phyloP scores from a whole-genome alignment of 805 yeast genomes.

The Suhomyces faveliae region DNA sequence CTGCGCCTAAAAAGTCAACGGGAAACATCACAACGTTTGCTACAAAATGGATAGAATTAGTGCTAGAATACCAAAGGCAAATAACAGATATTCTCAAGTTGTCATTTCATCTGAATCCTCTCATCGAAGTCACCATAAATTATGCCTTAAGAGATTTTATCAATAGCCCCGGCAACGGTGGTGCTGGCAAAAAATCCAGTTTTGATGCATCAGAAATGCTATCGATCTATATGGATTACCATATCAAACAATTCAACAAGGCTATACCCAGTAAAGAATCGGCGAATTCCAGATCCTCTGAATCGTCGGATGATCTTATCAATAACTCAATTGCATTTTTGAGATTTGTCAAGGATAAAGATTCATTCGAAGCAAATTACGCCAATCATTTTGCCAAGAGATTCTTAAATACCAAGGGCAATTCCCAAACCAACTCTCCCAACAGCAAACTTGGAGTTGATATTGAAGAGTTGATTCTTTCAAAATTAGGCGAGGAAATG shows the following conservation, averaged over 20 bases:
- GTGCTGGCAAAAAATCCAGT: constrained; percentile 45
- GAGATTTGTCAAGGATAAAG: constrained; percentile 74
- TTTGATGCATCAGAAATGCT: constrained; percentile 40
- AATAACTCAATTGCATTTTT: constrained; percentile 60
- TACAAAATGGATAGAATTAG: constrained; percentile 61
- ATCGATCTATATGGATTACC: constrained; percentile 40
- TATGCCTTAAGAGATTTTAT: constrained; percentile 62
- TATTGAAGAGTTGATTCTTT: constrained; percentile 66
- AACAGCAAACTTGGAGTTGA: constrained; percentile 51
- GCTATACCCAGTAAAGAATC: constrained; percentile 12
- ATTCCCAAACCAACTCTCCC: constrained; percentile 11
- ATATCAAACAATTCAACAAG: constrained; percentile 36
- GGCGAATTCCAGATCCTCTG: constrained; percentile 10
- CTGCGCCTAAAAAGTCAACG: constrained; percentile 13
- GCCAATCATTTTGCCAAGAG: constrained; percentile 86
- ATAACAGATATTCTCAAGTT: constrained; percentile 47
- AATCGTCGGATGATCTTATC: constrained; percentile 40
- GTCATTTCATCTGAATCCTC: constrained; percentile 50
- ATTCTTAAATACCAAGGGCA: constrained; percentile 42
- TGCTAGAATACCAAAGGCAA: constrained; percentile 51
- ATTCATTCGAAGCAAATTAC: constrained; percentile 79
- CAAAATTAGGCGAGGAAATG: constrained; percentile 68
- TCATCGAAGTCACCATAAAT: constrained; percentile 54
- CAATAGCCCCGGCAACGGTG: constrained; percentile 44
- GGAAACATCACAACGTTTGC: constrained; percentile 51